These are phyloP conservation scores for Pseudoscleropodium purum DNA, from an alignment of 225 moss, liverwort and hornwort species.

Conservation along the genomic window DNA sequence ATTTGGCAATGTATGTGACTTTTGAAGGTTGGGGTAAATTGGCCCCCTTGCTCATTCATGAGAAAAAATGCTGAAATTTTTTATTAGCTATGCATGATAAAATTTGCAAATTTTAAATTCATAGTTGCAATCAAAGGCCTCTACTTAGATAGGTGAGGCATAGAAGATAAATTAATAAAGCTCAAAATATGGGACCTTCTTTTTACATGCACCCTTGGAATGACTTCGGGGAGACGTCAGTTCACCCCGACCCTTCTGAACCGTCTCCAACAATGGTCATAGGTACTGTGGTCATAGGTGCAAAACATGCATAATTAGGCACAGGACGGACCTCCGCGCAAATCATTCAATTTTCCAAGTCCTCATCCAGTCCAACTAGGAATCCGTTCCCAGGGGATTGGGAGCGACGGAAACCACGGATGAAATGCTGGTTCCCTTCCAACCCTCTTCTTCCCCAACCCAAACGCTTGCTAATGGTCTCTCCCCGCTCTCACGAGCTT, in stretches of 20 bases:
- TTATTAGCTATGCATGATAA: too few relatives aligned
- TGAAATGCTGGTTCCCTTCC: conserved; percentile 13
- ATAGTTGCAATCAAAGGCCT: too few relatives aligned
- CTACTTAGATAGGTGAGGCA: too few relatives aligned
- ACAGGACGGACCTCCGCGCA: background rate
- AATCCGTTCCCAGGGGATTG: background rate
- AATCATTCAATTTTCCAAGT: background rate
- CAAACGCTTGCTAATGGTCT: background rate
- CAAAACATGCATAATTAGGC: background rate
- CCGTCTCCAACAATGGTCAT: background rate
- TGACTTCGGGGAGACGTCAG: too few relatives aligned
- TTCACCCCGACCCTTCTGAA: background rate
- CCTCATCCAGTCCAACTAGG: background rate
- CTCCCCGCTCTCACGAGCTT: background rate
- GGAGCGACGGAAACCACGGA: background rate
- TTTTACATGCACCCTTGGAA: too few relatives aligned
- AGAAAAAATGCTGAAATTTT: too few relatives aligned
- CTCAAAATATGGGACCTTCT: too few relatives aligned
- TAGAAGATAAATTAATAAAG: too few relatives aligned
- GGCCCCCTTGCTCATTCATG: too few relatives aligned
- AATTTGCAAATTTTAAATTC: too few relatives aligned
- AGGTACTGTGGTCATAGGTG: background rate
- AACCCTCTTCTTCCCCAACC: background rate
- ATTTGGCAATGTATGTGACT: background rate
- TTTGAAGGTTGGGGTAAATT: background rate